Percentiles rank a stretch among this genome's conserved stretches.
phyloP scores from a whole-genome alignment of 108 stramenopile genomes.

The Cyclotella atomus region DNA sequence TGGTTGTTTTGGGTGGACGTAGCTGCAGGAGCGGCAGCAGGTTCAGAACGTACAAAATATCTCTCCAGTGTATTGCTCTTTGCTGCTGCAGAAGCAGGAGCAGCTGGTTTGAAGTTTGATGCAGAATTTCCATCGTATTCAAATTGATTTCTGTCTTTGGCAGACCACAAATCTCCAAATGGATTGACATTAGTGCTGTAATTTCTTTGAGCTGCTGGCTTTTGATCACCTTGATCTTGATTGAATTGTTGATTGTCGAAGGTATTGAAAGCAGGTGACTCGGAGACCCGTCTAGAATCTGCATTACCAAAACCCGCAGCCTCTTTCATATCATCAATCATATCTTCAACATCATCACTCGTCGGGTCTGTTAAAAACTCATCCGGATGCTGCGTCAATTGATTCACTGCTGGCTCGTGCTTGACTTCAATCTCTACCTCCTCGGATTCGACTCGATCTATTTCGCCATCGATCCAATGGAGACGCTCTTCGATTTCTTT shows the following conservation, averaged over 20 bases:
- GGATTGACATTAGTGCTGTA: conserved; percentile 19
- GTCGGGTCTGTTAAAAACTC: conserved; percentile 39
- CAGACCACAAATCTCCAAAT: conserved; percentile 40
- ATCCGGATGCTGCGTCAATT: conserved; percentile 32
- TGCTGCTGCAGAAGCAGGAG: neutral
- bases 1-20: neutral
- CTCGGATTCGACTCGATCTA: conserved; percentile 56
- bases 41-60: neutral
- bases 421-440: too few relatives aligned
- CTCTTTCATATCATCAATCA: neutral
- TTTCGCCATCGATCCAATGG: conserved; percentile 62
- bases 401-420: neutral
- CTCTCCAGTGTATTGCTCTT: neutral
- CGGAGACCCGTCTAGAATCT: neutral
- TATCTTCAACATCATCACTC: conserved; percentile 1
- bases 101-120: neutral
- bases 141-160: neutral
- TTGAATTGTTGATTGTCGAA: neutral
- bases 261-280: neutral
- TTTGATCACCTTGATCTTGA: neutral
- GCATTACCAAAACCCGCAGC: conserved; percentile 3
- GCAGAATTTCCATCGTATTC: conserved; percentile 3
- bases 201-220: neutral
- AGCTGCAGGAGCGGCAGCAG: neutral
- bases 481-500: conserved; percentile 51